Base-by-base conservation (phyloP, 31 red algal species). In the Endocladia muricata region DNA sequence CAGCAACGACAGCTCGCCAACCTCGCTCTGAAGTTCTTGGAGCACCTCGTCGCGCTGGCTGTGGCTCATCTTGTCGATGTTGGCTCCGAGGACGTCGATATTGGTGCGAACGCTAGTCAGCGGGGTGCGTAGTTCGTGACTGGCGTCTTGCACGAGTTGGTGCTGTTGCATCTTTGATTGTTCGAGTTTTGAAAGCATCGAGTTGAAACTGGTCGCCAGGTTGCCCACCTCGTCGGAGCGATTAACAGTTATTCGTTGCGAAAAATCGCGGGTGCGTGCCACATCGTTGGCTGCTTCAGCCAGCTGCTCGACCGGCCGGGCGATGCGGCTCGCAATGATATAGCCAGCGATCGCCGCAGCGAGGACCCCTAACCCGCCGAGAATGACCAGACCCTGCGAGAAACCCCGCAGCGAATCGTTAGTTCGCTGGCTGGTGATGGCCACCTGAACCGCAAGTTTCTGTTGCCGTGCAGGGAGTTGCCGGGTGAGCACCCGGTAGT, bases 51-150 rank as follows among this genome's bases (percentile, higher is more conserved):
- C 17, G 13, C 60, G 60, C 15, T 17, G n/a, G 17, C 11, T 13
- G 15, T 30, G 15, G 26, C 11, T 11, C 17, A 64, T 30, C n/a
- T n/a, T n/a, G 11, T 64, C 60, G 60, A 23, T 11, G 11, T 17
- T 11, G 11, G n/a, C 11, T 21, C 13, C n/a, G 15, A 64, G 26
- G 11, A 17, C 11, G 26, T 64, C 60, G 17, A 64, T 11, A 11
- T 64, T 64, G 17, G 25, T 11, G 15, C n/a, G 15, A 64, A 64
- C 11, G 25, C 60, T 64, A 11, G 60, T 64, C n/a, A 64, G 25
- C 60, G 60, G 60, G 15, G 60, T 64, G 11, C 60, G 60, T 13
- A 64, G 60, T 28, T 64, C 60, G 26, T 64, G 60, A 23, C n/a
- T 30, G 11, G 60, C 15, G 60, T 64, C 60, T 30, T 15, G 17